Evolutionary conservation across 805 yeast species (phyloP).

Genomic region (Lipomyces orientalis): DNA sequence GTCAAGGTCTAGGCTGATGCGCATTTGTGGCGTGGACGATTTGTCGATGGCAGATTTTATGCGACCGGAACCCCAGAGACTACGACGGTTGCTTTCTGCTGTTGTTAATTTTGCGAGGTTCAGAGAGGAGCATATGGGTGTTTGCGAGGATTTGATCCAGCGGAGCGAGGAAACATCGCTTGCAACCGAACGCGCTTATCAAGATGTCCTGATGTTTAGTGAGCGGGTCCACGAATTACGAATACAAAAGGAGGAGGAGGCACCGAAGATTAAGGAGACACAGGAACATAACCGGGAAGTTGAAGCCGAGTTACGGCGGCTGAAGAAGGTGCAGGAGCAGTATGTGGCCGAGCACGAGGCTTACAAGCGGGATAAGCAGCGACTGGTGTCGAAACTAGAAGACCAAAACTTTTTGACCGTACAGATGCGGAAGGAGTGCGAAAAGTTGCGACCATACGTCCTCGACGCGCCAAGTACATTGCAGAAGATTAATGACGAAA

Average conservation of each 20-base stretch:
- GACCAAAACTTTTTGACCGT: constrained; percentile 62
- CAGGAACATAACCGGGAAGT: constrained; percentile 59
- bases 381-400: constrained; percentile 63
- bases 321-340: constrained; percentile 67
- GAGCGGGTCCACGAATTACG: constrained; percentile 33
- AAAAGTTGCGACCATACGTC: constrained; percentile 63
- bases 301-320: constrained; percentile 64
- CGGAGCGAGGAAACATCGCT: constrained; percentile 43
- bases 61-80: constrained; percentile 75
- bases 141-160: constrained; percentile 67
- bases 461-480: constrained; percentile 65
- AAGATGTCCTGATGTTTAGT: constrained; percentile 15
- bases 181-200: constrained; percentile 28
- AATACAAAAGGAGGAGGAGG: constrained; percentile 39
- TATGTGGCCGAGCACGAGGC: constrained; percentile 65
- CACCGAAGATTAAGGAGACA: constrained; percentile 46
- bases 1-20: constrained; percentile 33
- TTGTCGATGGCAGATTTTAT: constrained; percentile 74
- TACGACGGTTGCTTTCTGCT: constrained; percentile 73
- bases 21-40: constrained; percentile 72
- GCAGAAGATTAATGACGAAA: constrained; percentile 57
- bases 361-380: constrained; percentile 67
- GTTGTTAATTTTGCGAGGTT: constrained; percentile 85
- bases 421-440: constrained; percentile 63
- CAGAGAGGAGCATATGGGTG: constrained; percentile 74